phyloP scores from a whole-genome alignment of 768 basidiomycete species.

The Lactarius vividus region DNA sequence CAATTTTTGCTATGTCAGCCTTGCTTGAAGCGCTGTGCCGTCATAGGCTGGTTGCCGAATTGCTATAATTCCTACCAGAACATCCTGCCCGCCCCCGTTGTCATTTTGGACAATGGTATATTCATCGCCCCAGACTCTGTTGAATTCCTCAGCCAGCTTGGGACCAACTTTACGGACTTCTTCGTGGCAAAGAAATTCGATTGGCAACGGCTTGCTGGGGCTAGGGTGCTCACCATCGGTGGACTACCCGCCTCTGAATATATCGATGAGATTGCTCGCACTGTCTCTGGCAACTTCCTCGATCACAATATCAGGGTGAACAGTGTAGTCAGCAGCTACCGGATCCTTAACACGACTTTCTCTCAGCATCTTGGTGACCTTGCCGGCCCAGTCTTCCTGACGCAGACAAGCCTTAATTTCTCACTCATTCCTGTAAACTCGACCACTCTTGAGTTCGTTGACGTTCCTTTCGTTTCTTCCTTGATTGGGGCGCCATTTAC shows the following conservation, averaged over 20 bases:
- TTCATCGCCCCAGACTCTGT: constrained; percentile 56
- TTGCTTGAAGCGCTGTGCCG: not conserved
- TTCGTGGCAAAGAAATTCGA: constrained; percentile 47
- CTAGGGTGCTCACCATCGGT: constrained; percentile 52
- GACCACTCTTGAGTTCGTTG: constrained; percentile 47
- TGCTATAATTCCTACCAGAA: constrained; percentile 49
- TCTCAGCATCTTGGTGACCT: constrained; percentile 58
- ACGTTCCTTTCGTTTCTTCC: constrained; percentile 50
- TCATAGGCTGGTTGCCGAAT: constrained; percentile 51
- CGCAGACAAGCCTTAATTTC: constrained; percentile 47
- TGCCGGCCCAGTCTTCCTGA: constrained; percentile 51
- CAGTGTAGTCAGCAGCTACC: constrained; percentile 59
- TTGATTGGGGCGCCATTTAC: constrained; percentile 50
- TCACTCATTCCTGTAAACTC: constrained; percentile 47
- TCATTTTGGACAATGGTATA: constrained; percentile 34
- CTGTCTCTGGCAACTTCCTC: constrained; percentile 60
- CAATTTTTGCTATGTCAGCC: no score
- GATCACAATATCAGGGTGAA: constrained; percentile 64
- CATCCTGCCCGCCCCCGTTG: constrained; percentile 52
- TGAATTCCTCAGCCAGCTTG: constrained; percentile 48
- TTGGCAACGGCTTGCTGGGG: constrained; percentile 61
- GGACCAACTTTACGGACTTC: constrained; percentile 44
- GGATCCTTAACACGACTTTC: constrained; percentile 41
- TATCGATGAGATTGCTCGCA: constrained; percentile 53
- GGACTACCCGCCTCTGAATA: constrained; percentile 53